These are phyloP conservation scores for Sphaerulina vaccinii DNA, from an alignment of 2,329 filamentous ascomycete genomes.

Conservation along the genomic window DNA sequence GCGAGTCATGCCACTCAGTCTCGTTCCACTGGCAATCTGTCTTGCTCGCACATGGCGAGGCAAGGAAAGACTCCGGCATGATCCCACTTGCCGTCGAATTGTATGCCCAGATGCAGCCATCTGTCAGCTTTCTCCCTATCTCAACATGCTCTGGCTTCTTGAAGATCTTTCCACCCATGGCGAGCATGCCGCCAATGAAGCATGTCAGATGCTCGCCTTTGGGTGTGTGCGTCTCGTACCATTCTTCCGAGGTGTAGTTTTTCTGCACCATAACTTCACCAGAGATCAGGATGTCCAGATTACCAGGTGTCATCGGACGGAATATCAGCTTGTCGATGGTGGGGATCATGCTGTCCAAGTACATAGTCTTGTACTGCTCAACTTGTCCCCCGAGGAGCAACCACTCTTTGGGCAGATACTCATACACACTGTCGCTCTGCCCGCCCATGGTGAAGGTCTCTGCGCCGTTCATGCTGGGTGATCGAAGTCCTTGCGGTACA, in stretches of 20 bases:
- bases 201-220: conserved; percentile 54
- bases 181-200: conserved; percentile 58
- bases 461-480: conserved; percentile 44
- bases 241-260: conserved; percentile 45
- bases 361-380: conserved; percentile 70
- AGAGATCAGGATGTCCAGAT: conserved; percentile 71
- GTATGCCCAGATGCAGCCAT: conserved; percentile 59
- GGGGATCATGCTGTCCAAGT: conserved; percentile 65
- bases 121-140: conserved; percentile 51
- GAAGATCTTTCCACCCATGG: conserved; percentile 54
- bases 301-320: conserved; percentile 68
- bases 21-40: conserved; percentile 46
- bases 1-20: conserved; percentile 44
- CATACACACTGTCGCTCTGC: conserved; percentile 58
- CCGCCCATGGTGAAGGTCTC: conserved; percentile 57
- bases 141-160: conserved; percentile 50
- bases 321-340: conserved; percentile 74
- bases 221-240: conserved; percentile 40
- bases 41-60: conserved; percentile 45
- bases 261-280: conserved; percentile 52
- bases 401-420: conserved; percentile 63
- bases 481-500: conserved; percentile 55
- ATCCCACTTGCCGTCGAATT: conserved; percentile 50
- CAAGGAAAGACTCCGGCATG: conserved; percentile 53
- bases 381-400: conserved; percentile 73